phyloP scores from a whole-genome alignment of 352 stramenopile genomes.

The Paralagenidium karlingii region DNA sequence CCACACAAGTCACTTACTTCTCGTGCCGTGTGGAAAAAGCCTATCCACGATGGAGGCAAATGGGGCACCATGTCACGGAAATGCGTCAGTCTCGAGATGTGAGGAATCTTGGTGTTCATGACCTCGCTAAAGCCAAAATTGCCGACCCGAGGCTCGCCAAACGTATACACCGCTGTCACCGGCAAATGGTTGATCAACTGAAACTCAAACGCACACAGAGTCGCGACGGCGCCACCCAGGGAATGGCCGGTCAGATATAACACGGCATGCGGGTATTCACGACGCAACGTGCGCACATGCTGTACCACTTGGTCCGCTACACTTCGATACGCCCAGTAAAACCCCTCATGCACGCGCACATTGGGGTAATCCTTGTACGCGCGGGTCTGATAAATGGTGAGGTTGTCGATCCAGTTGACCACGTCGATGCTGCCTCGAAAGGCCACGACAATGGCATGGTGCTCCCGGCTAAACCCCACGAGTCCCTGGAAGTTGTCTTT shows the following conservation, averaged over 20 bases:
- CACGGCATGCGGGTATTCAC: conserved; percentile 21
- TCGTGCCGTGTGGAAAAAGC: conserved; percentile 57
- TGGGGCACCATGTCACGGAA: conserved; percentile 69
- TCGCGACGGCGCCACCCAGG: conserved; percentile 50
- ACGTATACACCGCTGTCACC: conserved; percentile 49
- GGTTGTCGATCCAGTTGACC: conserved; percentile 75
- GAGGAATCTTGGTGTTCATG: conserved; percentile 31
- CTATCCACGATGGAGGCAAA: conserved; percentile 58
- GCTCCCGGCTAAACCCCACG: conserved; percentile 45
- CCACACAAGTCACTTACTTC: conserved; percentile 39
- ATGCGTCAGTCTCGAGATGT: conserved; percentile 67
- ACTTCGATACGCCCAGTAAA: conserved; percentile 69
- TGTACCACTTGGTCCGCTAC: conserved; percentile 36
- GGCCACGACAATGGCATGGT: conserved; percentile 44
- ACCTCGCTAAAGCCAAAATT: conserved; percentile 48
- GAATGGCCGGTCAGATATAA: conserved; percentile 66
- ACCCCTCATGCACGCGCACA: conserved; percentile 59
- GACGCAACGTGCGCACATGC: conserved; percentile 14
- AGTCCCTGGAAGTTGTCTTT: conserved; percentile 72
- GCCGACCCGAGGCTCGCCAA: conserved; percentile 63
- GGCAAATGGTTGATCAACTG: conserved; percentile 39
- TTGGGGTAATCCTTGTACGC: conserved; percentile 45
- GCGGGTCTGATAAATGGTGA: conserved; percentile 67
- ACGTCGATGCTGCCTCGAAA: conserved; percentile 79
- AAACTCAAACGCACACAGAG: conserved; percentile 67